Evolutionary conservation across 2,329 filamentous ascomycete species (phyloP).

Genomic region (Hypoxylon sp.): DNA sequence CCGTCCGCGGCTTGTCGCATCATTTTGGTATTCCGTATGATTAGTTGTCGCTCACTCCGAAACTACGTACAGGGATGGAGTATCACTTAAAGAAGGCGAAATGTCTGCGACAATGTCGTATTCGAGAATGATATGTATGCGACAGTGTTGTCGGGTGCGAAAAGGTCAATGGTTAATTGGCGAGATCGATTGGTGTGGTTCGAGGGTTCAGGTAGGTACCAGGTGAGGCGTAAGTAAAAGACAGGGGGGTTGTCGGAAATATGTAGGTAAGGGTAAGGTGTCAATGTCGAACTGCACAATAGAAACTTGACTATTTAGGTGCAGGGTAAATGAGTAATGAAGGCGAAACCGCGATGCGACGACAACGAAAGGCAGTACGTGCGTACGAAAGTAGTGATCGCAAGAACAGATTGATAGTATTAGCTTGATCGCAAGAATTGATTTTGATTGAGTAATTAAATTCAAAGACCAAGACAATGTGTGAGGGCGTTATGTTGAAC

Average conservation of each 20-base stretch:
- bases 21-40: constrained; percentile 23
- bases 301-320: not conserved
- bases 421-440: constrained; percentile 17
- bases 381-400: not conserved
- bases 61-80: constrained; percentile 15
- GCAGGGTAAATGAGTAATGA: constrained; percentile 8
- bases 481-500: constrained; percentile 15
- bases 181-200: constrained; percentile 19
- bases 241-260: constrained; percentile 17
- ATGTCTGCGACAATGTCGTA: constrained; percentile 7
- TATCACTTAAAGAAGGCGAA: constrained; percentile 2
- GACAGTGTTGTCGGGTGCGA: constrained; percentile 12
- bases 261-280: constrained; percentile 17
- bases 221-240: constrained; percentile 8
- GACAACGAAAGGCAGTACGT: not conserved
- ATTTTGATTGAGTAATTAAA: not conserved
- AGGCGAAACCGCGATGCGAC: constrained; percentile 4
- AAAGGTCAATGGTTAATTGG: constrained; percentile 8
- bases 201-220: not conserved
- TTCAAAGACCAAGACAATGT: constrained; percentile 25
- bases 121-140: not conserved
- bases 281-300: constrained; percentile 5
- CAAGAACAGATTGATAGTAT: constrained; percentile 12
- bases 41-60: constrained; percentile 27
- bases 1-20: constrained; percentile 36